Conservation (phyloP, 2,329 filamentous ascomycete species). For the Colletotrichum sp. region DNA sequence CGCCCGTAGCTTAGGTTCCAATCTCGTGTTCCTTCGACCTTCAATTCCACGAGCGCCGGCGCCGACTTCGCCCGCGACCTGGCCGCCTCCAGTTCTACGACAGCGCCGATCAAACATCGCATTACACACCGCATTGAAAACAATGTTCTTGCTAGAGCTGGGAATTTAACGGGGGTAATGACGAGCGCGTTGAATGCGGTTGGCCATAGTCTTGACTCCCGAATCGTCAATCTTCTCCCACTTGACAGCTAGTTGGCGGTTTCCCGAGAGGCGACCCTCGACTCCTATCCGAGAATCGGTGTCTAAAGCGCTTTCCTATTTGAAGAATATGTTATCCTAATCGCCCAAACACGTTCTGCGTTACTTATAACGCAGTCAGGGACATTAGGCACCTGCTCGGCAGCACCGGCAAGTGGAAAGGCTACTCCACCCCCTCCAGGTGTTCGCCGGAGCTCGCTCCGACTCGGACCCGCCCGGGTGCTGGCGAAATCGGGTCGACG, state of each 20-base stretch:
- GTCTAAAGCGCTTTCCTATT: too few species aligned
- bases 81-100: background rate
- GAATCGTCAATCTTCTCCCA: background rate
- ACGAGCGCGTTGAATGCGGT: too few species aligned
- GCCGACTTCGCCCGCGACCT: background rate
- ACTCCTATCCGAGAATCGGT: too few species aligned
- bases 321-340: fast-evolving
- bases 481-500: background rate
- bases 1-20: fast-evolving
- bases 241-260: fast-evolving
- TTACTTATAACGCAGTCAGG: background rate
- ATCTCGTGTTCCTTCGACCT: background rate
- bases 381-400: background rate
- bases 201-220: background rate
- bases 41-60: background rate
- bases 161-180: too few species aligned
- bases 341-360: background rate
- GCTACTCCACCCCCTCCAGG: background rate
- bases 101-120: background rate
- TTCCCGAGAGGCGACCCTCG: fast-evolving
- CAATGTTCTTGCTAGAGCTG: background rate
- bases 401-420: background rate
- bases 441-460: slow-evolving; percentile 2
- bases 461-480: background rate
- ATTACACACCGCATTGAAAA: fast-evolving